phyloP scores from a whole-genome alignment of 495 filamentous ascomycete species.

The Pseudotulostoma volvatum region DNA sequence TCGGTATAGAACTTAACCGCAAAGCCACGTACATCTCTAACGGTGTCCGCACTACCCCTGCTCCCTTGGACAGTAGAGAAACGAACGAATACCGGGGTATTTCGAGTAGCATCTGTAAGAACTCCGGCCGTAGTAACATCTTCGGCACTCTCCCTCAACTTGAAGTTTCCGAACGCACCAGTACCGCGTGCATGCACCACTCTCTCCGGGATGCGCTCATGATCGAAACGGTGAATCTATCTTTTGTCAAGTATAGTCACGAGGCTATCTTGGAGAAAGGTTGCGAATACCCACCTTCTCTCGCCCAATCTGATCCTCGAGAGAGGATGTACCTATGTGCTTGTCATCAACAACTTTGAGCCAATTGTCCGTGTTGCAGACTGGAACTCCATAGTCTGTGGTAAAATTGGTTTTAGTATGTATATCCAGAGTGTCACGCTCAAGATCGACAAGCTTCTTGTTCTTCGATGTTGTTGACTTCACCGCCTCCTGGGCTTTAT shows the following conservation, averaged over 20 bases:
- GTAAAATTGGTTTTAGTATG: constrained; percentile 37
- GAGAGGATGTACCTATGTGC: constrained; percentile 49
- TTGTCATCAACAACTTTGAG: constrained; percentile 44
- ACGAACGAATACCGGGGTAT: constrained; percentile 64
- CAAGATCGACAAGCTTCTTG: constrained; percentile 20
- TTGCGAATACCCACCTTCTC: constrained; percentile 43
- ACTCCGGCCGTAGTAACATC: constrained; percentile 58
- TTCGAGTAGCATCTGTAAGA: constrained; percentile 62
- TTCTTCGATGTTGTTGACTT: constrained; percentile 11
- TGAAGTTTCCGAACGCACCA: constrained; percentile 76
- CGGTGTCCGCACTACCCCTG: constrained; percentile 63
- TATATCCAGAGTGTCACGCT: constrained; percentile 19
- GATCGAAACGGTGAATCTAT: constrained; percentile 74
- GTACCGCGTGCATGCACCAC: constrained; percentile 78
- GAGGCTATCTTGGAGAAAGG: not conserved
- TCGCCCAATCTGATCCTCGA: constrained; percentile 67
- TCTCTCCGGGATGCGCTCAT: constrained; percentile 76
- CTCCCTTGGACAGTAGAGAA: constrained; percentile 75
- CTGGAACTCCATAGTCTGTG: constrained; percentile 63
- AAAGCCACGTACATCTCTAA: constrained; percentile 69
- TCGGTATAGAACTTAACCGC: constrained; percentile 57
- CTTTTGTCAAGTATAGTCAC: too few relatives aligned
- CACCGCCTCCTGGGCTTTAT: constrained; percentile 17
- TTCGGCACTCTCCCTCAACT: constrained; percentile 47
- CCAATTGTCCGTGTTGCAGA: constrained; percentile 65